These are phyloP conservation scores for Alternaria gaisen DNA, from an alignment of 2,329 filamentous ascomycete genomes.

Conservation along the genomic window DNA sequence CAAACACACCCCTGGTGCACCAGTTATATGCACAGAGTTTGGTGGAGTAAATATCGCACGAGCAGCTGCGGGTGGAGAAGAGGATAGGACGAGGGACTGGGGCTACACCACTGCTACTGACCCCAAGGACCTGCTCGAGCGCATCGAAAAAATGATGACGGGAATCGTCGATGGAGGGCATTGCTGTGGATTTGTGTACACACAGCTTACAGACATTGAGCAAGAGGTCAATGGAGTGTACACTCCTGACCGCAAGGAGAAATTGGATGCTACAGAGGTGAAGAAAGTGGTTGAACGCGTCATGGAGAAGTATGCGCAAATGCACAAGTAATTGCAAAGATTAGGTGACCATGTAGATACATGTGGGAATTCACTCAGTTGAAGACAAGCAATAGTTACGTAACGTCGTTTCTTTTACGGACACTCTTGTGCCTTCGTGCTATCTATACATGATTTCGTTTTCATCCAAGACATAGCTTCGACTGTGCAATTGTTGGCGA, in stretches of 20 bases:
- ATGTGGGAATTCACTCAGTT: not conserved
- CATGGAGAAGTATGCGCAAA: slow-evolving; percentile 28
- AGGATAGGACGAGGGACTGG: slow-evolving; percentile 62
- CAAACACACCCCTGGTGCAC: slow-evolving; percentile 63
- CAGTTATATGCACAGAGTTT: slow-evolving; percentile 73
- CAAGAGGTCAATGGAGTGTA: slow-evolving; percentile 75
- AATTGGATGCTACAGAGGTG: slow-evolving; percentile 66
- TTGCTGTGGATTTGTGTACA: slow-evolving; percentile 71
- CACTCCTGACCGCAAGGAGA: slow-evolving; percentile 66
- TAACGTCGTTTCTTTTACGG: not conserved
- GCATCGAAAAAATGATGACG: slow-evolving; percentile 67
- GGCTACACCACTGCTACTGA: slow-evolving; percentile 73
- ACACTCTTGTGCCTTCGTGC: not conserved
- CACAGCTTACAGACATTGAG: slow-evolving; percentile 70
- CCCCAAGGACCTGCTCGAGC: slow-evolving; percentile 65
- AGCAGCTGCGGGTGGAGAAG: slow-evolving; percentile 42
- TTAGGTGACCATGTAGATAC: not conserved
- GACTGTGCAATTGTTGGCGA: not conserved
- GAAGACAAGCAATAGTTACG: not conserved
- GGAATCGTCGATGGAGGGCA: slow-evolving; percentile 66
- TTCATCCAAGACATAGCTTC: not conserved
- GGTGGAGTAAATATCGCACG: slow-evolving; percentile 72
- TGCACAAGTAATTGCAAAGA: slow-evolving; percentile 23
- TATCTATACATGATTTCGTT: not conserved
- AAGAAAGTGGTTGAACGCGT: slow-evolving; percentile 65